A percentile compares a stretch with the other conserved stretches of the same genome.
These are phyloP conservation scores for Suillus bovinus DNA, from an alignment of 768 basidiomycete species.

Conservation along the genomic window DNA sequence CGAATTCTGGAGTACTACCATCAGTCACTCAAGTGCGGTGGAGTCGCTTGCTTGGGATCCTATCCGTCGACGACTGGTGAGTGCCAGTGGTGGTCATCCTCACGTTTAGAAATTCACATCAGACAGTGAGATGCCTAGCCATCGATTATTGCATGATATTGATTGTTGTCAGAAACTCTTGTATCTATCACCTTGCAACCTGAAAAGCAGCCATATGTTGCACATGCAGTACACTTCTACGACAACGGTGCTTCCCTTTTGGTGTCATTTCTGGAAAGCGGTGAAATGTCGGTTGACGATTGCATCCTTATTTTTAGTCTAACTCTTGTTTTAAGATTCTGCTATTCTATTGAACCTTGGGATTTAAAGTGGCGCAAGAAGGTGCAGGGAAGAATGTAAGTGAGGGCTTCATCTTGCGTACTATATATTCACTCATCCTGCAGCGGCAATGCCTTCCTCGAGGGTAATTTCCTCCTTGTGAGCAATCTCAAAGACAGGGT, in stretches of 20 bases:
- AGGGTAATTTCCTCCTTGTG: conserved; percentile 9
- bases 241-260: conserved; percentile 1
- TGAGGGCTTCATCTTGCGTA: background rate
- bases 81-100: background rate
- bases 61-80: background rate
- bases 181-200: too few relatives aligned
- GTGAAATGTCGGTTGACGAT: background rate
- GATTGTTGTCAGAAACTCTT: background rate
- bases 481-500: conserved; percentile 13
- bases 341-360: conserved; percentile 8
- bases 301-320: background rate
- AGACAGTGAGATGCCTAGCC: background rate
- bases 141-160: background rate
- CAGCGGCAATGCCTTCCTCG: conserved; percentile 8
- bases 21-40: background rate
- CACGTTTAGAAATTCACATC: background rate
- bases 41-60: background rate
- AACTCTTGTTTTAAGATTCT: background rate
- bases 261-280: conserved; percentile 4
- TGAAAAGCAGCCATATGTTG: conserved; percentile 1
- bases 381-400: conserved; percentile 2
- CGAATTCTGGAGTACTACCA: background rate
- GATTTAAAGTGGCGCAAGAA: conserved; percentile 5
- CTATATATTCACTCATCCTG: background rate
- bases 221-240: background rate